phyloP scores from a whole-genome alignment of 148 eudicot species.

The Fagopyrum esculentum region DNA sequence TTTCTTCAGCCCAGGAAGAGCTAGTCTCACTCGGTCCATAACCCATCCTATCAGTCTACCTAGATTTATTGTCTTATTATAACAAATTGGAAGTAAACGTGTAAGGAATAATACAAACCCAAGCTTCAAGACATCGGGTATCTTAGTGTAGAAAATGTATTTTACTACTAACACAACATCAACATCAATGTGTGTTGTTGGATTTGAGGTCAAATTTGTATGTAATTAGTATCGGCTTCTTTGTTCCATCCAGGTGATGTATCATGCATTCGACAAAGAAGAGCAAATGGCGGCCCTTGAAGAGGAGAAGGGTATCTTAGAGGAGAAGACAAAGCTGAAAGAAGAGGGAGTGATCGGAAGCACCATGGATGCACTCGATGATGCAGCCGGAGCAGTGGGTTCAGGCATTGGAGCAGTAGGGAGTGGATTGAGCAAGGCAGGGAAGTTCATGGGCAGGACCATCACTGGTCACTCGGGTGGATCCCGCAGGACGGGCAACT shows the following conservation, averaged over 20 bases:
- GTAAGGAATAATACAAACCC: too few species aligned
- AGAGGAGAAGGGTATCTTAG: slow-evolving; percentile 61
- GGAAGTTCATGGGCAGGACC: slow-evolving; percentile 88
- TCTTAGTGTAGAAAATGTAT: too few species aligned
- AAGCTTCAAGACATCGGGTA: too few species aligned
- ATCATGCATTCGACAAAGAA: slow-evolving; percentile 72
- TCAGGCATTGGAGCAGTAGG: slow-evolving; percentile 40
- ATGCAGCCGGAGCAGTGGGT: slow-evolving; percentile 33
- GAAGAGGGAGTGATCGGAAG: slow-evolving; percentile 81
- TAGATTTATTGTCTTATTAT: too few species aligned
- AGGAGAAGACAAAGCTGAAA: slow-evolving; percentile 71
- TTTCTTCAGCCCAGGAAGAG: too few species aligned
- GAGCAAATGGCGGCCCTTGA: slow-evolving; percentile 75
- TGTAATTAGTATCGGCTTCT: neutral
- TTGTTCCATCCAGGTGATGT: slow-evolving; percentile 36
- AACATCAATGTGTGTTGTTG: too few species aligned
- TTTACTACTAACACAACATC: neutral
- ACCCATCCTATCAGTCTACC: too few species aligned
- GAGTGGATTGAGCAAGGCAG: slow-evolving; percentile 70
- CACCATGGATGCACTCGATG: slow-evolving; percentile 86
- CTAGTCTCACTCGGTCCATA: too few species aligned
- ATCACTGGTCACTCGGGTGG: slow-evolving; percentile 47
- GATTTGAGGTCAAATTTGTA: neutral
- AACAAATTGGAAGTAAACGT: too few species aligned
- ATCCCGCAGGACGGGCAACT: slow-evolving; percentile 42